Evolutionary conservation across 495 filamentous ascomycete species (phyloP), one percentile per base, ranked within the genome.

Genomic region (Letharia columbiana): DNA sequence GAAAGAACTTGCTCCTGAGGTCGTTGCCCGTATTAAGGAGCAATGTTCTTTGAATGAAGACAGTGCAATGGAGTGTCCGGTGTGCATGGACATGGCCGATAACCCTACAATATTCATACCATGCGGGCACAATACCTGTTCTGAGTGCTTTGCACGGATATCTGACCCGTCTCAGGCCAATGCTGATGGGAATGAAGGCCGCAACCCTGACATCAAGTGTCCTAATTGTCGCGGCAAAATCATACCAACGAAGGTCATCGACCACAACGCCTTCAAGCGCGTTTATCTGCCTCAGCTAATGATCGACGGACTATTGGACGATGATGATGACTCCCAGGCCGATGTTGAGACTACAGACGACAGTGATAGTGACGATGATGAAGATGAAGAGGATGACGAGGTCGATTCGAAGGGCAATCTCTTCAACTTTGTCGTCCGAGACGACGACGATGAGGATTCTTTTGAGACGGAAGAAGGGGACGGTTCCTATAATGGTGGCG

Each of bases 31-130:
- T 4, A 81, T 97, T 69, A 90, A 85, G 67, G 80, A 78, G 31
- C 66, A 66, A 37, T 64, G 67, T n/a, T 57, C 62, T 75, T 78
- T 31, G 74, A 87, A 71, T 73, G 81, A 71, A 76, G 84, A 66
- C 79, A 83, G 62, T 69, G 77, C 76, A 58, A 83, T 86, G 20
- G 80, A 85, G 71, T 96, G 92, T 71, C 89, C 89, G 4, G 83
- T 96, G 56, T 97, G 94, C 72, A 84, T 90, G 63, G 91, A 95
- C 72, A 86, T 78, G 2, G 84, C 87, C 1, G 77, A 83, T 20
- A 92, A 91, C 66, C 88, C 94, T 0, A 81, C 86, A 8, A 89
- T 97, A 67, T 86, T 70, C 40, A 60, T 65, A 13, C 68, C 68
- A 17, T 70, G 68, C 60, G 68, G 68, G n/a, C 68, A 70, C n/a